These are phyloP conservation scores for Trametes cubensis DNA, from an alignment of 768 basidiomycete genomes.

Conservation along the genomic window DNA sequence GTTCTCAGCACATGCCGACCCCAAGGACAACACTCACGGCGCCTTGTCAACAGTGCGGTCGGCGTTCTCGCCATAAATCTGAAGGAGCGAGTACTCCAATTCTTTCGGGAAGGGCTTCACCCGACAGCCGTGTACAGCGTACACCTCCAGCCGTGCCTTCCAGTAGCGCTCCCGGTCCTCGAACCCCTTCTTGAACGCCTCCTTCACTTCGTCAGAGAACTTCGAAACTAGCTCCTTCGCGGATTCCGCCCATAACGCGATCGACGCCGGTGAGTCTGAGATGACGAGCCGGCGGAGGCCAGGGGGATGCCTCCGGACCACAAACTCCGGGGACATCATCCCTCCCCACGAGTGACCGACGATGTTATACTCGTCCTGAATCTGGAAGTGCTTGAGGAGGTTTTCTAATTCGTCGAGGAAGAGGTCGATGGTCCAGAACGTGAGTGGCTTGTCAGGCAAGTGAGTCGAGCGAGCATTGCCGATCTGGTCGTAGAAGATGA, in stretches of 20 bases:
- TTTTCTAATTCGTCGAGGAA: constrained; percentile 59
- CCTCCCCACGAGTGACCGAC: constrained; percentile 65
- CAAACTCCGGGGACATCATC: constrained; percentile 50
- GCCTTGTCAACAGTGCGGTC: constrained; percentile 49
- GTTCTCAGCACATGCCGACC: not conserved
- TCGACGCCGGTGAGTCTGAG: constrained; percentile 48
- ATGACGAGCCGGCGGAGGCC: constrained; percentile 52
- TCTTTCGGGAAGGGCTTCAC: constrained; percentile 47
- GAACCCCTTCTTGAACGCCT: constrained; percentile 47
- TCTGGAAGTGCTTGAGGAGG: constrained; percentile 44
- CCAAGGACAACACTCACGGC: constrained; percentile 36
- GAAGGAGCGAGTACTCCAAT: constrained; percentile 37
- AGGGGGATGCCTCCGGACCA: constrained; percentile 41
- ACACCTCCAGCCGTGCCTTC: constrained; percentile 44
- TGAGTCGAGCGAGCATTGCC: constrained; percentile 51
- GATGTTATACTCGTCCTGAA: constrained; percentile 45
- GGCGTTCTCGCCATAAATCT: constrained; percentile 34
- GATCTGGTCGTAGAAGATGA: constrained; percentile 56
- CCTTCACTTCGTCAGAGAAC: constrained; percentile 43
- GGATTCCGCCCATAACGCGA: constrained; percentile 44
- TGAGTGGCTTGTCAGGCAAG: constrained; percentile 36
- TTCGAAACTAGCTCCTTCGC: constrained; percentile 43
- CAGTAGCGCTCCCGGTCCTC: constrained; percentile 43
- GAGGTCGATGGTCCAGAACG: constrained; percentile 51
- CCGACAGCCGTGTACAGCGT: constrained; percentile 47